Evolutionary conservation across 768 basidiomycete genomes (phyloP).

Genomic region (Suillus alpinus): DNA sequence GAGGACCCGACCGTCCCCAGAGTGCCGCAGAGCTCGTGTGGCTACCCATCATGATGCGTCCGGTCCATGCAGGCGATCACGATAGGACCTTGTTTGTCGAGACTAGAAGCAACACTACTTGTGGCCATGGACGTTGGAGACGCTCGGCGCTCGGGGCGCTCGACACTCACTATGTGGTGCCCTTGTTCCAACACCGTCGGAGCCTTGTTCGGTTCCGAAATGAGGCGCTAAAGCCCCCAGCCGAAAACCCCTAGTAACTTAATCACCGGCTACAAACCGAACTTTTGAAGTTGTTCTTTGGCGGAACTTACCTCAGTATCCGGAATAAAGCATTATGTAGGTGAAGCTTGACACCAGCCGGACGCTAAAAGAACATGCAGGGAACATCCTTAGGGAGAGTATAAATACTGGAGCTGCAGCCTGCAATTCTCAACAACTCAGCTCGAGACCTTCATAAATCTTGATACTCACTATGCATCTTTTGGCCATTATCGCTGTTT

Average conservation of each 20-base stretch:
- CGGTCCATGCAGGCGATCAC: neutral
- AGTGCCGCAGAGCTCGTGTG: conserved; percentile 17
- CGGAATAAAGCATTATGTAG: neutral
- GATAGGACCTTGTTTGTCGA: neutral
- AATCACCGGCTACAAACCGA: neutral
- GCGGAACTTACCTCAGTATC: neutral
- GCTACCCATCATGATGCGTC: neutral
- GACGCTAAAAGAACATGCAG: neutral
- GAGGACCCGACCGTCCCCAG: conserved; percentile 12
- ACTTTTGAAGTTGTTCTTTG: neutral
- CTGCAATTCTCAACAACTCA: too few species aligned
- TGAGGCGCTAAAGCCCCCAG: too few species aligned
- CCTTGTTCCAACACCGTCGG: too few species aligned
- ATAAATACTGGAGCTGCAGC: neutral
- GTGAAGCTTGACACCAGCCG: neutral
- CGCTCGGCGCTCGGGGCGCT: neutral
- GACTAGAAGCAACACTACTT: neutral
- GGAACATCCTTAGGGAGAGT: neutral
- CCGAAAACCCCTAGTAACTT: too few species aligned
- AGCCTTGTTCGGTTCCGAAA: too few species aligned
- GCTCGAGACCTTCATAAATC: too few species aligned
- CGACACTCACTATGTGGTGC: too few species aligned
- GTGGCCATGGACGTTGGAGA: neutral
- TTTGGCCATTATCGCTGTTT: too few species aligned
- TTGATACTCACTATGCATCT: too few species aligned